Evolutionary conservation across 106 monocot genomes (phyloP).

Genomic region (Cymbidium sinense): DNA sequence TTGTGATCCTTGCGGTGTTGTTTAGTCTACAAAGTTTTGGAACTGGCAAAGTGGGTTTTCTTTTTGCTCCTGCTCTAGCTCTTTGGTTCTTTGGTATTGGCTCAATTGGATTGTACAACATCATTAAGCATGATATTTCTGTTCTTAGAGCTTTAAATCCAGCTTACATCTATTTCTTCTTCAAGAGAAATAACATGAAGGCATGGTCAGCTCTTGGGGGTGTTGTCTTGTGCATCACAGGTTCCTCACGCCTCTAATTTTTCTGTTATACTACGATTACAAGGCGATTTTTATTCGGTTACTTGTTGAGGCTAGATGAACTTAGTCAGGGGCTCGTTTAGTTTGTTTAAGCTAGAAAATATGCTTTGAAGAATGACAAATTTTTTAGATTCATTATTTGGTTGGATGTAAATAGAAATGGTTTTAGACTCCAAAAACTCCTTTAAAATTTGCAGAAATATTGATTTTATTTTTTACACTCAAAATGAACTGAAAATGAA

Average conservation of each 20-base stretch:
- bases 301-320: background rate
- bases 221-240: conserved; percentile 92
- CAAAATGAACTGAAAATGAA: no score
- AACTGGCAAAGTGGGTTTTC: conserved; percentile 81
- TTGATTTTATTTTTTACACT: no score
- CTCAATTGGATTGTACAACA: conserved; percentile 78
- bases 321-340: background rate
- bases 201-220: conserved; percentile 96
- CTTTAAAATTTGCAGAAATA: no score
- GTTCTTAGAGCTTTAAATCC: conserved; percentile 81
- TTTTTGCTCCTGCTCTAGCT: conserved; percentile 76
- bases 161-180: conserved; percentile 74
- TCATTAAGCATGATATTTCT: conserved; percentile 60
- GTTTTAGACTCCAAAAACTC: no score
- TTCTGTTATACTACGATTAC: no score
- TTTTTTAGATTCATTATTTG: no score
- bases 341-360: background rate
- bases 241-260: conserved; percentile 9
- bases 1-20: conserved; percentile 55
- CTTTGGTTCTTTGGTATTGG: conserved; percentile 86
- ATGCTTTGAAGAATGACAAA: background rate
- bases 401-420: no score
- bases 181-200: conserved; percentile 46
- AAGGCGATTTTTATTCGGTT: background rate
- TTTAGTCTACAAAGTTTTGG: conserved; percentile 92